These are phyloP conservation scores for Pythium chondricola DNA, from an alignment of 352 stramenopile species.

Conservation along the genomic window DNA sequence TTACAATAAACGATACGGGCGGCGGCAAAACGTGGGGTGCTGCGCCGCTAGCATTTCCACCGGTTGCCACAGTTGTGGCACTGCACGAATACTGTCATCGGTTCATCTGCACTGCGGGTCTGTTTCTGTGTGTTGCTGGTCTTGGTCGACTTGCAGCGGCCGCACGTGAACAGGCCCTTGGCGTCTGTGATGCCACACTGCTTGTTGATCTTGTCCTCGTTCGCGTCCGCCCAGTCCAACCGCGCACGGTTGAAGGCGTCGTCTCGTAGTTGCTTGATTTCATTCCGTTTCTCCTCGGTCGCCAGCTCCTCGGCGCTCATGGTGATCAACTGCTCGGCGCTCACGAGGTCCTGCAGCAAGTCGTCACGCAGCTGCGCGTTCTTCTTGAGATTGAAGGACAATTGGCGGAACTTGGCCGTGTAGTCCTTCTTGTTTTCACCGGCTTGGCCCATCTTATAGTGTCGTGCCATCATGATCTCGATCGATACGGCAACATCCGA, in stretches of 20 bases:
- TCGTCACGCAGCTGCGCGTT: constrained; percentile 76
- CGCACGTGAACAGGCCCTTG: constrained; percentile 87
- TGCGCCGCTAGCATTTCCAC: constrained; percentile 85
- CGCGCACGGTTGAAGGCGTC: constrained; percentile 81
- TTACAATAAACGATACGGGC: no score
- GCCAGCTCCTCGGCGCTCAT: constrained; percentile 86
- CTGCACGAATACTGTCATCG: constrained; percentile 96
- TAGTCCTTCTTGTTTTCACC: constrained; percentile 87
- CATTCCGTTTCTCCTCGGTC: constrained; percentile 79
- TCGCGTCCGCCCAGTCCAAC: constrained; percentile 87
- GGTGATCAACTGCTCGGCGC: constrained; percentile 62
- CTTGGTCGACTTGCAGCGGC: constrained; percentile 93
- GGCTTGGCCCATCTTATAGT: constrained; percentile 59
- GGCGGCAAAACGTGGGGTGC: no score
- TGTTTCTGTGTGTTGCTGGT: constrained; percentile 97
- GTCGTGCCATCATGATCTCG: constrained; percentile 70
- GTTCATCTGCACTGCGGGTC: constrained; percentile 96
- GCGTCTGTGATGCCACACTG: constrained; percentile 76
- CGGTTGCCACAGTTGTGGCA: constrained; percentile 96
- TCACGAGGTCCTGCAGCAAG: constrained; percentile 62
- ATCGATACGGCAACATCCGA: constrained; percentile 55
- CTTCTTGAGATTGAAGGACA: constrained; percentile 91
- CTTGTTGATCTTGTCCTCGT: constrained; percentile 90
- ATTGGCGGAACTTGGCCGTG: constrained; percentile 80
- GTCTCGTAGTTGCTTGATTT: constrained; percentile 79